phyloP scores from a whole-genome alignment of 345 rosid genomes.

The Psidium friedrichsthalianum region DNA sequence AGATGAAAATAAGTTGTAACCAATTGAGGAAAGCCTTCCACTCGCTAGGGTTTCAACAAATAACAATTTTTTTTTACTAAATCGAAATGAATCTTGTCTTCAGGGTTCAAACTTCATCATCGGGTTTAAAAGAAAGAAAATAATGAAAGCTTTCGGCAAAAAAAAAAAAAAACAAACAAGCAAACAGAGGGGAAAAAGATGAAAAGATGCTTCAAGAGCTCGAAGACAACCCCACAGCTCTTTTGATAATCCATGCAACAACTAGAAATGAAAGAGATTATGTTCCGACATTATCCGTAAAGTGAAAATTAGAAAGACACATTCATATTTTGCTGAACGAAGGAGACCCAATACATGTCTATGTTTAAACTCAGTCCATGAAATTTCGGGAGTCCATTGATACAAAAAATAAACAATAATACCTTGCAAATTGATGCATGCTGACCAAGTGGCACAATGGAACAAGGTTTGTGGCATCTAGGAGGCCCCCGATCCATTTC shows the following conservation, averaged over 20 bases:
- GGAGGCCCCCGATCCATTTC: constrained; percentile 88
- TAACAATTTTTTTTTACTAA: background rate
- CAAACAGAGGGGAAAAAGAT: background rate
- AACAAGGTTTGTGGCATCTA: constrained; percentile 67
- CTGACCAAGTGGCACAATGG: constrained; percentile 50
- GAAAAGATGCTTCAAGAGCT: background rate
- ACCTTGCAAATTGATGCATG: constrained; percentile 69
- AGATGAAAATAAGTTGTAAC: background rate
- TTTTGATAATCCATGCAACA: background rate
- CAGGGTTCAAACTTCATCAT: background rate
- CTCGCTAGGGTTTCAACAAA: background rate
- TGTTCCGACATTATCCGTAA: background rate
- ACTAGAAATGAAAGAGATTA: background rate
- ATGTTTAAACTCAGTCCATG: background rate
- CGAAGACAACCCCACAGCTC: background rate
- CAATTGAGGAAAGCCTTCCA: background rate
- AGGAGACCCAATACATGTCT: background rate
- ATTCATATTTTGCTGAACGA: background rate
- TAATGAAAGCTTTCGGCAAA: background rate
- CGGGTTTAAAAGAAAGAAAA: background rate
- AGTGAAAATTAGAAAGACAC: background rate
- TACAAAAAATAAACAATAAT: background rate
- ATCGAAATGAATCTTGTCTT: background rate
- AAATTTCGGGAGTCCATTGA: background rate
- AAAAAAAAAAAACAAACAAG: background rate